Evolutionary conservation across 139 green algal species (phyloP).

Genomic region (Haematococcus sp.): DNA sequence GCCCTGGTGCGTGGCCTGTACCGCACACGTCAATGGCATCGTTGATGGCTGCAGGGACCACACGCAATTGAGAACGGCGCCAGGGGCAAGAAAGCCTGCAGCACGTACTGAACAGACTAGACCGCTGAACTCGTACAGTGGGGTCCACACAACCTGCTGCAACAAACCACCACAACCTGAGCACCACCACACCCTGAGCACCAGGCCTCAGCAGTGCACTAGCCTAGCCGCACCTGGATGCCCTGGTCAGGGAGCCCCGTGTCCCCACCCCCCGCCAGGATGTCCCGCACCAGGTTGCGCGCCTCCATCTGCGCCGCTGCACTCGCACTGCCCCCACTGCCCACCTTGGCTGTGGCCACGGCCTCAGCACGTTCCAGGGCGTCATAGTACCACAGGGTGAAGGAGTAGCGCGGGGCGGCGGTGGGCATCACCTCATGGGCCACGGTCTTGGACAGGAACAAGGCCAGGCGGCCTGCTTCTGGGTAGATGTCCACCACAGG

Average conservation of each 20-base stretch:
- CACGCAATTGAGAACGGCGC: too few species aligned
- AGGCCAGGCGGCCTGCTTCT: constrained; percentile 34
- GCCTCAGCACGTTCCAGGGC: constrained; percentile 31
- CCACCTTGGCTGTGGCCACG: constrained; percentile 19
- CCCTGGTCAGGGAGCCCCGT: background rate
- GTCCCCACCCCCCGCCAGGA: constrained; percentile 5
- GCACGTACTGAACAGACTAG: too few species aligned
- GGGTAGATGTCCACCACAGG: constrained; percentile 37
- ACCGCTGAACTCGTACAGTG: too few species aligned
- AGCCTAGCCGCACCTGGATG: background rate
- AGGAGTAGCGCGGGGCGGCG: constrained; percentile 24
- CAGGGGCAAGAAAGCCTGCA: too few species aligned
- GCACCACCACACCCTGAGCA: too few species aligned
- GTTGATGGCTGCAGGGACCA: background rate
- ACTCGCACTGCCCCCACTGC: background rate
- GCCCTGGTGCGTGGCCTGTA: constrained; percentile 10
- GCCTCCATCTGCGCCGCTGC: constrained; percentile 11
- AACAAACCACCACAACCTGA: too few species aligned
- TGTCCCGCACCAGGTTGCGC: constrained; percentile 21
- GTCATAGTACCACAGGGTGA: constrained; percentile 59
- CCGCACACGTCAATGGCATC: background rate
- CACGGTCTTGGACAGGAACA: constrained; percentile 46
- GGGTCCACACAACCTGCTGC: too few species aligned
- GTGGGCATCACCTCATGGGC: constrained; percentile 45
- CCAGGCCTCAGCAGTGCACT: too few species aligned